Evolutionary conservation across 2,329 filamentous ascomycete genomes (phyloP).

Genomic region (Pestalotiopsis fici): DNA sequence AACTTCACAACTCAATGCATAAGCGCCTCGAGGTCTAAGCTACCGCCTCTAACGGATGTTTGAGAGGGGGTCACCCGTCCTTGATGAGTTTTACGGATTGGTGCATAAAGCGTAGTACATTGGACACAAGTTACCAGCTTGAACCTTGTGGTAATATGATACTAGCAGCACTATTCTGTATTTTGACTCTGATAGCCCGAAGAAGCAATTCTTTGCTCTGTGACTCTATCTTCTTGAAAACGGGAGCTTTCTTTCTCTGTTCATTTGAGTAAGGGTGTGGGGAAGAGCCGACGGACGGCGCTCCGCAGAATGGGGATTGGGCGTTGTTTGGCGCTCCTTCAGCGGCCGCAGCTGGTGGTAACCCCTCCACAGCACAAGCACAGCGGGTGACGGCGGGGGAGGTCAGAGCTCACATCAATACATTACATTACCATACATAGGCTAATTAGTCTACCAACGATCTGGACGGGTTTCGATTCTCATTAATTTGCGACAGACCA

Average conservation of each 20-base stretch:
- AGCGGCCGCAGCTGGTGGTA: background rate
- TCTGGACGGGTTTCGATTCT: background rate
- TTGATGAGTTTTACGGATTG: background rate
- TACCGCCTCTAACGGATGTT: background rate
- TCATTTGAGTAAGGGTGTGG: too few relatives aligned
- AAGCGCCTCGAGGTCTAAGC: background rate
- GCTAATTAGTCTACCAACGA: background rate
- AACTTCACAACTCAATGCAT: background rate
- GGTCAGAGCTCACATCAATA: background rate
- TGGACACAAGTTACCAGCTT: background rate
- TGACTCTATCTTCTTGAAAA: too few relatives aligned
- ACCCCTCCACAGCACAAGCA: background rate
- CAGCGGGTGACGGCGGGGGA: background rate
- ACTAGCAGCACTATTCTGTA: background rate
- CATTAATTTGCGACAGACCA: background rate
- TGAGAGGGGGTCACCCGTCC: background rate
- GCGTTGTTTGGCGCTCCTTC: too few relatives aligned
- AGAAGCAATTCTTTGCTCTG: too few relatives aligned
- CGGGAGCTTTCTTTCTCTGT: too few relatives aligned
- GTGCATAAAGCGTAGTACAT: background rate
- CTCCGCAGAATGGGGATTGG: too few relatives aligned
- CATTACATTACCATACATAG: background rate
- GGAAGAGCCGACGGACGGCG: too few relatives aligned
- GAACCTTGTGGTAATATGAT: background rate
- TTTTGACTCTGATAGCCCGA: too few relatives aligned